These are phyloP conservation scores for Acacia acuminata DNA, from an alignment of 306 rosid species.

Conservation along the genomic window DNA sequence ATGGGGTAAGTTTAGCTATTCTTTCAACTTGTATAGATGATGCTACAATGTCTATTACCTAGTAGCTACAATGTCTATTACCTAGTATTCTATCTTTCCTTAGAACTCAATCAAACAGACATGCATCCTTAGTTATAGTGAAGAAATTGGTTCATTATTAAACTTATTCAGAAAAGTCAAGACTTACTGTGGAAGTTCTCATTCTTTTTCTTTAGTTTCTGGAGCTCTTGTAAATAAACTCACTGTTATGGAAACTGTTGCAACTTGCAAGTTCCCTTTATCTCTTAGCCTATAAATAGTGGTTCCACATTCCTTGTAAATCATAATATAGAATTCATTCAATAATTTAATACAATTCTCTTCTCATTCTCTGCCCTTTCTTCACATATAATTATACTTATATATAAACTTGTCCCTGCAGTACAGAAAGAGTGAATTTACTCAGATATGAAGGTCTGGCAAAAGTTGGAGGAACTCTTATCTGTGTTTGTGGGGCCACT, in stretches of 20 bases:
- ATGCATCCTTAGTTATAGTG: not conserved
- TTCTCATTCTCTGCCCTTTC: not conserved
- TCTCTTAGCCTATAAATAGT: not conserved
- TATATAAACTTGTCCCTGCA: conserved; percentile 60
- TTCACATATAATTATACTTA: conserved; percentile 4
- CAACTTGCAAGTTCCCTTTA: not conserved
- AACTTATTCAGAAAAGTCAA: conserved; percentile 1
- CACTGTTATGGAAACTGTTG: not conserved
- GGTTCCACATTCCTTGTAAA: not conserved
- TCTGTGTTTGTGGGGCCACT: conserved; percentile 79
- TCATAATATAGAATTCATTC: not conserved
- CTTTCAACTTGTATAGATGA: not conserved
- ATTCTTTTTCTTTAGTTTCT: not conserved
- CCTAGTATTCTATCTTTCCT: conserved; percentile 20
- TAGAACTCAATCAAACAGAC: not conserved
- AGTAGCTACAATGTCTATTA: conserved; percentile 2
- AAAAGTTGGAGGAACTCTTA: conserved; percentile 79
- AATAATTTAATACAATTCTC: not conserved
- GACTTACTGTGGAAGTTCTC: not conserved
- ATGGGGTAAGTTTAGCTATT: conserved; percentile 82
- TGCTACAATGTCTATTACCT: conserved; percentile 1
- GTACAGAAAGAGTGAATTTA: conserved; percentile 94
- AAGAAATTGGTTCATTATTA: conserved; percentile 6
- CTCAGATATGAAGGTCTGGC: conserved; percentile 83
- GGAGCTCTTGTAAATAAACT: not conserved